Evolutionary conservation across 306 rosid species (phyloP).

Genomic region (Acmispon strigosus): DNA sequence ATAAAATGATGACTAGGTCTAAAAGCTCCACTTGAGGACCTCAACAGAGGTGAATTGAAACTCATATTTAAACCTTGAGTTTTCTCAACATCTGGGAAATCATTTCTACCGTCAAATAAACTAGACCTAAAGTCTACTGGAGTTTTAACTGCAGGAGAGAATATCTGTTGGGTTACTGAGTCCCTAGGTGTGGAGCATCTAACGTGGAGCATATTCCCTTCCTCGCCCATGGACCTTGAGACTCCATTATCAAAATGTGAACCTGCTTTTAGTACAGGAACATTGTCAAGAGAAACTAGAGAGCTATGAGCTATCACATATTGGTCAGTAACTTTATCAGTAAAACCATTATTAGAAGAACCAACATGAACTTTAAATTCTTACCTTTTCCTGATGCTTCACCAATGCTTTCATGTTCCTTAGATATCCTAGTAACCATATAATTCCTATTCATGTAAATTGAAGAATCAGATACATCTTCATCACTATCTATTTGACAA

Average conservation of each 20-base stretch:
- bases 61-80: conserved; percentile 47
- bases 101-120: conserved; percentile 61
- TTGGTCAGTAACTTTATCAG: too few relatives aligned
- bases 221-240: conserved; percentile 56
- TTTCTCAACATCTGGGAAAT: conserved; percentile 40
- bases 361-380: conserved; percentile 31
- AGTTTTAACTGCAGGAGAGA: conserved; percentile 55
- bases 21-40: conserved; percentile 58
- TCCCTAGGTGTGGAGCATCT: conserved; percentile 61
- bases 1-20: conserved; percentile 49
- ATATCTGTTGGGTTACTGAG: conserved; percentile 42
- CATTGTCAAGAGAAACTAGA: conserved; percentile 36
- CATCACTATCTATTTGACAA: conserved; percentile 55
- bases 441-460: conserved; percentile 32
- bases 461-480: conserved; percentile 47
- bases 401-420: conserved; percentile 44
- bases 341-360: conserved; percentile 17
- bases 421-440: conserved; percentile 34
- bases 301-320: not conserved
- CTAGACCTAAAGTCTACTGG: conserved; percentile 49
- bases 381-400: conserved; percentile 45
- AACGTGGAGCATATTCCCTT: conserved; percentile 42
- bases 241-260: conserved; percentile 48
- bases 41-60: conserved; percentile 46
- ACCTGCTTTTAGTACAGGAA: conserved; percentile 26